A percentile compares a stretch with the other conserved stretches of the same genome.
Evolutionary conservation across 1,284 basidiomycete species (phyloP).

Genomic region (Abortiporus biennis): DNA sequence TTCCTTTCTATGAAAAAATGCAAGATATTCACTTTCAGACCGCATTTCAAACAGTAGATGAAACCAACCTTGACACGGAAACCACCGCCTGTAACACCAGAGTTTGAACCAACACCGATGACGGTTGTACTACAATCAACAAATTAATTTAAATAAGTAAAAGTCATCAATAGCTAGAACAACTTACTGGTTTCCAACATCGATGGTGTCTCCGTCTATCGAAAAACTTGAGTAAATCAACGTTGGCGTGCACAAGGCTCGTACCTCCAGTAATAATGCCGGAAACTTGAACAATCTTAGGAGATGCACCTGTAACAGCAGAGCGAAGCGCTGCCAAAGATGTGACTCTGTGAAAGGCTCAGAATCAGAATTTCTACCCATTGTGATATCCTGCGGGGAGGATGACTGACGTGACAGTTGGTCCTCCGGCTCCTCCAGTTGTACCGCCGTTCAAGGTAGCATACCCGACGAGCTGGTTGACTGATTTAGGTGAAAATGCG

Average conservation of each 20-base stretch:
- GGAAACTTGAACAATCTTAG: slow-evolving; percentile 9
- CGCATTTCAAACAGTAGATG: background rate
- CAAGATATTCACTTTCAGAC: background rate
- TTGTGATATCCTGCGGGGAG: background rate
- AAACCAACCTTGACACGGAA: slow-evolving; percentile 16
- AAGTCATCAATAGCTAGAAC: background rate
- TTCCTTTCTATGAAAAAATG: slow-evolving; percentile 7
- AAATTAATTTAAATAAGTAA: background rate
- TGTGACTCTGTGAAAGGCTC: slow-evolving; percentile 3
- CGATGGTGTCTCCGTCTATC: slow-evolving; percentile 11
- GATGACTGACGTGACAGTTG: slow-evolving; percentile 5
- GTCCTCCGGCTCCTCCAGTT: slow-evolving; percentile 7
- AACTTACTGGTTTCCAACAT: slow-evolving; percentile 12
- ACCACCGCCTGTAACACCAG: slow-evolving; percentile 16
- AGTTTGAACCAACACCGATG: slow-evolving; percentile 12
- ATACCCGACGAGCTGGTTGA: slow-evolving; percentile 9
- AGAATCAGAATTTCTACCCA: background rate
- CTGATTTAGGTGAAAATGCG: background rate
- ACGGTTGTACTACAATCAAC: slow-evolving; percentile 8
- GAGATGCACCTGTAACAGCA: slow-evolving; percentile 6
- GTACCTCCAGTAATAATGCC: slow-evolving; percentile 9
- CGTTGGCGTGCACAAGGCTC: background rate
- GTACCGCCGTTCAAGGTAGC: slow-evolving; percentile 9
- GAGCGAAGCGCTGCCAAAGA: slow-evolving; percentile 7
- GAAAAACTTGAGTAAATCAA: too few relatives aligned